A percentile compares a stretch with the other conserved stretches of the same genome.
These are phyloP conservation scores for Ehretia macrophylla DNA, from an alignment of 257 asterid species.

Conservation along the genomic window DNA sequence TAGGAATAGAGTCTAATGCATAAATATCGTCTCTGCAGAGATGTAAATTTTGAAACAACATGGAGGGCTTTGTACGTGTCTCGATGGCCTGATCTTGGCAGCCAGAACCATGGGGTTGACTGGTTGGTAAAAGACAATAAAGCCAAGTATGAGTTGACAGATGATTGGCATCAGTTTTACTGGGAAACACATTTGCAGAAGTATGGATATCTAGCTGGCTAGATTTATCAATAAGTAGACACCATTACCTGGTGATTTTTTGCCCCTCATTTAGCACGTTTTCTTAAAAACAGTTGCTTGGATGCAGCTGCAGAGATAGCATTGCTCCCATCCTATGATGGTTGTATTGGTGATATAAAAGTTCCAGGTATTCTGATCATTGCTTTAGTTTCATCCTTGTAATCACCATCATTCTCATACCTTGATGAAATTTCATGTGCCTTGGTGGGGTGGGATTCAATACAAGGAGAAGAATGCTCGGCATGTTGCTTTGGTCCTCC, in stretches of 20 bases:
- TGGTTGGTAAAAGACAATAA: constrained; percentile 31
- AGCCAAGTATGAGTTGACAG: constrained; percentile 27
- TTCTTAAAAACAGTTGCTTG: constrained; percentile 58
- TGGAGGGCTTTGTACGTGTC: constrained; percentile 52
- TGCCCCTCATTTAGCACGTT: constrained; percentile 1
- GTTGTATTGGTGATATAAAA: constrained; percentile 58
- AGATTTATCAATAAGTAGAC: constrained; percentile 7
- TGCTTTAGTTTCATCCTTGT: constrained; percentile 7
- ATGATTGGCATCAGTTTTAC: constrained; percentile 74
- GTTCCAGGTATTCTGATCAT: constrained; percentile 51
- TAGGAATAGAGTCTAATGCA: neutral
- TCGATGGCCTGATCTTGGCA: constrained; percentile 59
- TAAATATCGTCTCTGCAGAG: constrained; percentile 11
- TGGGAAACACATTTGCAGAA: constrained; percentile 88
- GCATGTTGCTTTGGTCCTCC: neutral
- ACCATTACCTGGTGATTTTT: constrained; percentile 8
- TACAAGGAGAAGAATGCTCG: neutral
- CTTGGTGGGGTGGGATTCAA: neutral
- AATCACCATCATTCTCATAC: constrained; percentile 8
- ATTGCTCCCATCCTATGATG: constrained; percentile 58
- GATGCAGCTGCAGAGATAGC: constrained; percentile 84
- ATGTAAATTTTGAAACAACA: constrained; percentile 44
- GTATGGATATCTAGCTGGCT: constrained; percentile 32
- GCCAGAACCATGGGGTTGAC: constrained; percentile 23
- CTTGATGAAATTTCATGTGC: constrained; percentile 1